These are phyloP conservation scores for Phialophora macrospora DNA, from an alignment of 2,329 filamentous ascomycete species.

Conservation along the genomic window DNA sequence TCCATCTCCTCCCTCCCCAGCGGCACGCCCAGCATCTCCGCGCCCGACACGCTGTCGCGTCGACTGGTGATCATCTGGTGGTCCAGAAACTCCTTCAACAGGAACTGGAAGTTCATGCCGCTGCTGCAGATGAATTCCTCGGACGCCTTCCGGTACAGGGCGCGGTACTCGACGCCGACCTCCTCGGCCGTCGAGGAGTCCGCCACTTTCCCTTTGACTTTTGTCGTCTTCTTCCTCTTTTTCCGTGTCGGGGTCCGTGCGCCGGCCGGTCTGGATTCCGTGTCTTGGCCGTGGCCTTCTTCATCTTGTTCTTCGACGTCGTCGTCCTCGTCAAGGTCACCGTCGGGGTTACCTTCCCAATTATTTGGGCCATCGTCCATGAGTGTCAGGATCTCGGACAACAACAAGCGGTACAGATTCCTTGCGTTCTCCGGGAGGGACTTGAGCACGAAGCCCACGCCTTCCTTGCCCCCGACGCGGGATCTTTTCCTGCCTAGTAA, in stretches of 20 bases:
- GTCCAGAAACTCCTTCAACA: conserved; percentile 97
- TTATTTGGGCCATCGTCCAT: conserved; percentile 58
- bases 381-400: conserved; percentile 79
- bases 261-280: background rate
- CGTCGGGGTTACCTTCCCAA: background rate
- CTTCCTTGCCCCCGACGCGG: conserved; percentile 84
- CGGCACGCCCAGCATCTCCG: conserved; percentile 82
- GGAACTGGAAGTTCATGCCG: conserved; percentile 90
- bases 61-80: conserved; percentile 94
- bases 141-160: conserved; percentile 91
- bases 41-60: conserved; percentile 79
- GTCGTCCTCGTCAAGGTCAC: conserved; percentile 33
- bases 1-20: conserved; percentile 89
- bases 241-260: background rate
- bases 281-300: background rate
- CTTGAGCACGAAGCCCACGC: conserved; percentile 86
- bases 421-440: conserved; percentile 91
- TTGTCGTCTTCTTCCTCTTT: background rate
- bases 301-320: conserved; percentile 43
- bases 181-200: conserved; percentile 42
- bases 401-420: conserved; percentile 80
- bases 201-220: background rate
- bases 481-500: conserved; percentile 80
- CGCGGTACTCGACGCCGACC: conserved; percentile 82
- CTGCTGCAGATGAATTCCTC: conserved; percentile 97